Base-by-base conservation (phyloP, 257 asterid genomes). In the Nicotiana otophora region DNA sequence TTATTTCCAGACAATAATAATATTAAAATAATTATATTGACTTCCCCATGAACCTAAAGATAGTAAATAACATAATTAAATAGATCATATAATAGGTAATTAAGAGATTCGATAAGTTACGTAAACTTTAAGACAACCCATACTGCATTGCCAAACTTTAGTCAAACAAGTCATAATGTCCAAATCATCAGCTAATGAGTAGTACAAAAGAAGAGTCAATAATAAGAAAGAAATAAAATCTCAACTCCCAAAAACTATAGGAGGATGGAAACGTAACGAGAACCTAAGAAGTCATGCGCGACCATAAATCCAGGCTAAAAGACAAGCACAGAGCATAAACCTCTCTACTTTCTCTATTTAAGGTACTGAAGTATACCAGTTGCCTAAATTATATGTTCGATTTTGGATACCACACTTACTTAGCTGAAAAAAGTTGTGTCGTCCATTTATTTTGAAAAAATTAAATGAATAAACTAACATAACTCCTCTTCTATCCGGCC, bases 131-230 rank as follows among this genome's bases (percentile, higher is more conserved):
- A 70, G 36, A 70, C 36, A 11, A 31, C 20, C 78, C 78, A 70
- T 70, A 60, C 58, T 42, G 19, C 7, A 42, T 42, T 42, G 60
- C 34, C 26, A 33, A 2, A 20, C 57, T 70, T 11, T 42, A 20
- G 60, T 70, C 60, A 70, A 70, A 70, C 78, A 20, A 70, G 60
- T 70, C 58, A 42, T 70, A 3, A 70, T 70, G 14, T 42, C 60
- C 14, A 42, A 70, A 70, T 70, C 26, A 70, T 70, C 36, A 70
- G 78, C 60, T 42, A 70, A 70, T 42, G 60, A 70, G 60, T 70
- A 42, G 60, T 70, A 70, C 78, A 70, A 70, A 70, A 70, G 34
- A 42, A 42, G 78, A 70, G 78, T 70, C 60, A 70, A 70, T 20
- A 11, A 11, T 36, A 54, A 36, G 11, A 0, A 66, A 15, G 39